Conservation (phyloP, 2,329 filamentous ascomycete genomes). For the Aspergillus tubingensis region DNA sequence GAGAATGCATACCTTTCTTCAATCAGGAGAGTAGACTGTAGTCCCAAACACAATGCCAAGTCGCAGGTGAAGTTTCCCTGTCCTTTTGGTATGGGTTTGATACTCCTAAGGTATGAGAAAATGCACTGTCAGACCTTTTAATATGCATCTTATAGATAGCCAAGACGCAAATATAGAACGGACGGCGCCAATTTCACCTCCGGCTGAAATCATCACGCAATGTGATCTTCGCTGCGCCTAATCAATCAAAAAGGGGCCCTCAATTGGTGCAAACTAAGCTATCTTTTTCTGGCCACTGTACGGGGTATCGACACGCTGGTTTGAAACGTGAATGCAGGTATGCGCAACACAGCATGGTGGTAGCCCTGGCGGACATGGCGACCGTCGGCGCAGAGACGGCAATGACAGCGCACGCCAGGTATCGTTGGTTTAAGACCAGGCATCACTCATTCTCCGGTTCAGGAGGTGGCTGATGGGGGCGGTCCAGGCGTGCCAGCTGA, state of each 20-base stretch:
- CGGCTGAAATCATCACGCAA: not conserved
- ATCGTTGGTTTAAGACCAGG: conserved; percentile 5
- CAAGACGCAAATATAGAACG: not conserved
- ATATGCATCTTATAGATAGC: not conserved
- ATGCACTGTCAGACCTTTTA: not conserved
- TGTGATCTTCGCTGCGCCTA: not conserved
- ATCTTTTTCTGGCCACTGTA: not conserved
- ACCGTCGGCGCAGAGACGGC: not conserved
- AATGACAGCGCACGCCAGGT: not conserved
- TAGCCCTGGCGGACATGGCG: not conserved
- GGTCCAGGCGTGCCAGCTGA: conserved; percentile 12
- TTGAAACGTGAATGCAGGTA: not conserved
- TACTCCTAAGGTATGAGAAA: not conserved
- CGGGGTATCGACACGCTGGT: not conserved
- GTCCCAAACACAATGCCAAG: not conserved
- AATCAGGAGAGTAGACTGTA: not conserved
- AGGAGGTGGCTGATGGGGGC: conserved; percentile 25
- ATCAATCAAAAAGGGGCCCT: not conserved
- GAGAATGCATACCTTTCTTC: too few species aligned
- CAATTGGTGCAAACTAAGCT: not conserved
- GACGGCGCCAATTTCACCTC: not conserved
- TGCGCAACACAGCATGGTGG: not conserved
- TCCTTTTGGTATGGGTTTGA: not conserved
- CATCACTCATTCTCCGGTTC: conserved; percentile 15
- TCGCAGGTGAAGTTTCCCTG: not conserved